Percentiles rank a stretch among this genome's conserved stretches.
Evolutionary conservation across 805 yeast species (phyloP).

Genomic region (Schwanniomyces sp.): DNA sequence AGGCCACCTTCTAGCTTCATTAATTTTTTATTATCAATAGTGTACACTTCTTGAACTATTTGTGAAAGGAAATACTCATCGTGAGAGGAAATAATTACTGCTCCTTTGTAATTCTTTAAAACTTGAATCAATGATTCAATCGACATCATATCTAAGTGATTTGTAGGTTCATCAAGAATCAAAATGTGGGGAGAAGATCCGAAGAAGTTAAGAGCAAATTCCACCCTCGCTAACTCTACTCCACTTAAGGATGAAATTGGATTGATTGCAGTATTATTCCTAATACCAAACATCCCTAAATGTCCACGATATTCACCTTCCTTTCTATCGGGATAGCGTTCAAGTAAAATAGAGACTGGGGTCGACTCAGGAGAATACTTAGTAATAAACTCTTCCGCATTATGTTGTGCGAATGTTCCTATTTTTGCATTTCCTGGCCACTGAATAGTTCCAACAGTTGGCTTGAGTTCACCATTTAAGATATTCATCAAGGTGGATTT

Average conservation of each 20-base stretch:
- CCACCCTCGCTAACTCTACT: not conserved
- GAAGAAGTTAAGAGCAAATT: not conserved
- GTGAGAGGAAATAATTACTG: constrained; percentile 94
- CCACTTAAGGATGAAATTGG: not conserved
- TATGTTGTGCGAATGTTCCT: not conserved
- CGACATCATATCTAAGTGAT: constrained; percentile 98
- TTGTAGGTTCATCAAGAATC: constrained; percentile 98
- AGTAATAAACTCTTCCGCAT: not conserved
- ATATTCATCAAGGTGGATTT: constrained; percentile 78
- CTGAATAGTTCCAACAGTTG: not conserved
- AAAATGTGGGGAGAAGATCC: constrained; percentile 65
- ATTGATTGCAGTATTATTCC: not conserved
- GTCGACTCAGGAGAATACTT: not conserved
- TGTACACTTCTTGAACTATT: not conserved
- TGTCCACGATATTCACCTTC: not conserved
- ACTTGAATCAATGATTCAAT: constrained; percentile 97
- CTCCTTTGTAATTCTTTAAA: constrained; percentile 92
- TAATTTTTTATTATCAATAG: not conserved
- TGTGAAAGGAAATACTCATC: constrained; percentile 37
- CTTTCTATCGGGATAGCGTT: not conserved
- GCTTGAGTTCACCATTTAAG: constrained; percentile 47
- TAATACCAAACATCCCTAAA: constrained; percentile 1
- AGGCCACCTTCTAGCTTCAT: not conserved
- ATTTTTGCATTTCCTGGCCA: constrained; percentile 2
- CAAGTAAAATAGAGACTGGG: not conserved